A percentile compares a stretch with the other conserved stretches of the same genome.
These are phyloP conservation scores for Rasamsonia emersonii DNA, from an alignment of 2,329 filamentous ascomycete species.

Conservation along the genomic window DNA sequence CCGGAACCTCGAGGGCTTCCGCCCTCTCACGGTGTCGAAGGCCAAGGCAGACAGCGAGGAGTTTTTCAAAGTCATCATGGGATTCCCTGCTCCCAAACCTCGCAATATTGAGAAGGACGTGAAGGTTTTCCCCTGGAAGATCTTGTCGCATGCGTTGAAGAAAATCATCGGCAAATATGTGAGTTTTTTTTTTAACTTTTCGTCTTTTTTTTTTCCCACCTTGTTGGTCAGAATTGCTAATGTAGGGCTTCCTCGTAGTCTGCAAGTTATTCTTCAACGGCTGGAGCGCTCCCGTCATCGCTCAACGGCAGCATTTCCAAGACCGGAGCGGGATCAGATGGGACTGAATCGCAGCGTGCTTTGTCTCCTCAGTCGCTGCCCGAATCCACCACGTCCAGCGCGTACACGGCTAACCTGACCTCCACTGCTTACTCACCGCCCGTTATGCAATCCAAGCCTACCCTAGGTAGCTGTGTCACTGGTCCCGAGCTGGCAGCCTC, in stretches of 20 bases:
- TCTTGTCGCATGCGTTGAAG: constrained; percentile 75
- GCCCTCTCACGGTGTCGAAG: constrained; percentile 88
- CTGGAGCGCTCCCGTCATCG: constrained; percentile 35
- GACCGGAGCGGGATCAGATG: constrained; percentile 38
- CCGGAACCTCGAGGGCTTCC: constrained; percentile 89
- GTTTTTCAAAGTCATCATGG: constrained; percentile 99
- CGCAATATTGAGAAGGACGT: constrained; percentile 98
- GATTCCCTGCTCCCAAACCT: constrained; percentile 87
- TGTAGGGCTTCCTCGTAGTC: constrained; percentile 37
- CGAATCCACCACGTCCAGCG: constrained; percentile 35
- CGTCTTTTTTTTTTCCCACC: neutral
- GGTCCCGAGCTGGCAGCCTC: constrained; percentile 32
- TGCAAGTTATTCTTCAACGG: constrained; percentile 61
- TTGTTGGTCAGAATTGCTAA: constrained; percentile 23
- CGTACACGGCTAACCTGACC: constrained; percentile 35
- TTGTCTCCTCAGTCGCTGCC: constrained; percentile 42
- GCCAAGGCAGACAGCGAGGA: constrained; percentile 85
- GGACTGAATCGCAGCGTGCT: constrained; percentile 39
- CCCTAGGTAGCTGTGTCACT: constrained; percentile 13
- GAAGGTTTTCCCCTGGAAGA: constrained; percentile 97
- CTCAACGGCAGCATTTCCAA: constrained; percentile 31
- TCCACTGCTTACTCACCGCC: constrained; percentile 39
- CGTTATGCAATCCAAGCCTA: constrained; percentile 18
- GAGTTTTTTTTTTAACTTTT: constrained; percentile 30
- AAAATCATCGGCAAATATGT: constrained; percentile 98